A percentile compares a stretch with the other conserved stretches of the same genome.
These are phyloP conservation scores for Ascochyta pisi DNA, from an alignment of 2,329 filamentous ascomycete species.

Conservation along the genomic window DNA sequence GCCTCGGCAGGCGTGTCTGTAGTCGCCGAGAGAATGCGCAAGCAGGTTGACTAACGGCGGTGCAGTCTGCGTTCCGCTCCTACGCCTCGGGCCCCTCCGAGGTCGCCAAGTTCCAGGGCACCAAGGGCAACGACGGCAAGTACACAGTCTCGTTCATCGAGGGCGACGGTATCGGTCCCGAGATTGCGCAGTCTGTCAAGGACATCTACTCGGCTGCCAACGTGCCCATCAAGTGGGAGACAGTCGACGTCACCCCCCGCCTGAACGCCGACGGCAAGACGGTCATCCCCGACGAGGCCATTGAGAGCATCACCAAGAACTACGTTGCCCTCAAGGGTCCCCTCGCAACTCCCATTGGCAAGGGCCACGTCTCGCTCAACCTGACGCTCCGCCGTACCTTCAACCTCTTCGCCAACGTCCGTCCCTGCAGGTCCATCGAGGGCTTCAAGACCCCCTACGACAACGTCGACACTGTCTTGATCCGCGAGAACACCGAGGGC, in stretches of 20 bases:
- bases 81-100: slow-evolving; percentile 61
- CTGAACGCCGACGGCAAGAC: slow-evolving; percentile 96
- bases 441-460: slow-evolving; percentile 99
- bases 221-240: slow-evolving; percentile 96
- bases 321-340: slow-evolving; percentile 98
- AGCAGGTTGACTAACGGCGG: slow-evolving; percentile 14
- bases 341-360: slow-evolving; percentile 96
- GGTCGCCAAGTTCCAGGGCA: slow-evolving; percentile 92
- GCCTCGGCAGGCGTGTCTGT: background rate
- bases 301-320: slow-evolving; percentile 92
- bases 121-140: slow-evolving; percentile 89
- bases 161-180: slow-evolving; percentile 97
- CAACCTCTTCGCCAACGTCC: slow-evolving; percentile 99
- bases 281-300: slow-evolving; percentile 89
- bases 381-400: slow-evolving; percentile 97
- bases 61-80: slow-evolving; percentile 42
- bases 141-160: slow-evolving; percentile 97
- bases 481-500: slow-evolving; percentile 99
- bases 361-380: slow-evolving; percentile 99
- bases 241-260: slow-evolving; percentile 92
- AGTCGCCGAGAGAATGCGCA: background rate
- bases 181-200: slow-evolving; percentile 98
- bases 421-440: slow-evolving; percentile 94
- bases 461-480: slow-evolving; percentile 93
- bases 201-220: slow-evolving; percentile 97